phyloP scores from a whole-genome alignment of 177 flowering plant species.

The Vitis hybrid region DNA sequence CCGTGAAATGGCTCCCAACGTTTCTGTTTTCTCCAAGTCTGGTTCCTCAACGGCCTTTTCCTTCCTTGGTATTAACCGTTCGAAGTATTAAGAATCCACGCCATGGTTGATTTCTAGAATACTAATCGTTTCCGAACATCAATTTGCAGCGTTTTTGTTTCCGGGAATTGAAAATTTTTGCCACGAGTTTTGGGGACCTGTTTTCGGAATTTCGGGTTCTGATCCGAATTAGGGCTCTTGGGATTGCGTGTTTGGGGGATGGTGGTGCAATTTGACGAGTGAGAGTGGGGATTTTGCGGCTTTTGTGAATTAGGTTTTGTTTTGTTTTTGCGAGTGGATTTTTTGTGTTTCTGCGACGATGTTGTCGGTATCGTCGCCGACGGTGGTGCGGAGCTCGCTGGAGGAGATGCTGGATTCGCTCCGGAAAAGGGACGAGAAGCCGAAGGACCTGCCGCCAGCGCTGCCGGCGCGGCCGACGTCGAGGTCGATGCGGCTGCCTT shows the following conservation, averaged over 20 bases:
- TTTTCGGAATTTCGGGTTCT: background rate
- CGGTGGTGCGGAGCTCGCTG: constrained; percentile 63
- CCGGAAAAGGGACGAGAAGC: constrained; percentile 49
- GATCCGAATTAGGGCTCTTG: constrained; percentile 5
- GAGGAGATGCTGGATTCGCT: constrained; percentile 95
- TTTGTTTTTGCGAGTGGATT: background rate
- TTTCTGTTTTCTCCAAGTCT: background rate
- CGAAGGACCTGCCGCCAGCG: constrained; percentile 81
- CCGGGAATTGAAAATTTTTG: background rate
- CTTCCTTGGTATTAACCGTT: background rate
- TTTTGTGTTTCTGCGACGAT: constrained; percentile 26
- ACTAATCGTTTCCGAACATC: background rate
- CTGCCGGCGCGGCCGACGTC: constrained; percentile 82
- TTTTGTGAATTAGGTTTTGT: background rate
- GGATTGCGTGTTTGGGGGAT: background rate
- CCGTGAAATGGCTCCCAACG: background rate
- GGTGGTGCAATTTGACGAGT: background rate
- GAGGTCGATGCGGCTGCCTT: constrained; percentile 54
- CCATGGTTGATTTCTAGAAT: background rate
- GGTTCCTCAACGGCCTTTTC: background rate
- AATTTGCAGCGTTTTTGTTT: background rate
- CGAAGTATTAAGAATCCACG: background rate
- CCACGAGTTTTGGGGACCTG: background rate
- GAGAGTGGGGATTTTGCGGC: background rate
- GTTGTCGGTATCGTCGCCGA: constrained; percentile 48